These are phyloP conservation scores for Hypomyces perniciosus DNA, from an alignment of 2,329 filamentous ascomycete genomes.

Conservation along the genomic window DNA sequence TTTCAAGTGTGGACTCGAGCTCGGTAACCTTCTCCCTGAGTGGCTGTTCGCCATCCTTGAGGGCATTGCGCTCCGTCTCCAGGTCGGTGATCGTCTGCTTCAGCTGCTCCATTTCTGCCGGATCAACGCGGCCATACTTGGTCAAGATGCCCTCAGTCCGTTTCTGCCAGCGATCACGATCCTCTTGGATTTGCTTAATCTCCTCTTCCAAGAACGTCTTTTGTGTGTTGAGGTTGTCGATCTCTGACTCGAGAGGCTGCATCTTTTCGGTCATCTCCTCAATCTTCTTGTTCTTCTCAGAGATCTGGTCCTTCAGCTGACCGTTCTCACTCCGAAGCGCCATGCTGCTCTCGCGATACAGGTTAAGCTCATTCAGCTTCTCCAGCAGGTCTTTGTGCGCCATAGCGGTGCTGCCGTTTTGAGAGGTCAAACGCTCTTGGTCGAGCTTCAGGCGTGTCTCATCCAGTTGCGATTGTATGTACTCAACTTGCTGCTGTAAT, in stretches of 20 bases:
- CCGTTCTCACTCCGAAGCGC: conserved; percentile 83
- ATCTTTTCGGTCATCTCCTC: conserved; percentile 69
- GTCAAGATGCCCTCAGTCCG: conserved; percentile 91
- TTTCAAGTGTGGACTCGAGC: conserved; percentile 45
- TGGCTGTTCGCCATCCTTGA: conserved; percentile 44
- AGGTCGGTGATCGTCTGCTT: conserved; percentile 68
- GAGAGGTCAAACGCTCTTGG: conserved; percentile 74
- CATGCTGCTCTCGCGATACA: conserved; percentile 91
- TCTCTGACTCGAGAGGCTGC: conserved; percentile 72
- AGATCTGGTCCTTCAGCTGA: conserved; percentile 68
- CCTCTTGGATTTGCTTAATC: conserved; percentile 80
- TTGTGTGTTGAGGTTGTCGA: conserved; percentile 77
- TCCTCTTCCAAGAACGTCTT: conserved; percentile 79
- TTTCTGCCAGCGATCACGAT: conserved; percentile 93
- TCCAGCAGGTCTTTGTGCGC: conserved; percentile 89
- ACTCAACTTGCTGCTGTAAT: conserved; percentile 82
- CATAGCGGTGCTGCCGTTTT: conserved; percentile 65
- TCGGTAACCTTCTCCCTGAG: conserved; percentile 50
- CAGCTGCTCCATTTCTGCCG: conserved; percentile 83
- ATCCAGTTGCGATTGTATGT: conserved; percentile 81
- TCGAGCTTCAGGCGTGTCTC: conserved; percentile 83
- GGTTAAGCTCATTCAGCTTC: conserved; percentile 90
- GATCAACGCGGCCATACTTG: conserved; percentile 93
- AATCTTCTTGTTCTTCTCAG: conserved; percentile 68
- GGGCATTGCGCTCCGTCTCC: conserved; percentile 56